Evolutionary conservation across 306 rosid species (phyloP).

Genomic region (Myrica gale): DNA sequence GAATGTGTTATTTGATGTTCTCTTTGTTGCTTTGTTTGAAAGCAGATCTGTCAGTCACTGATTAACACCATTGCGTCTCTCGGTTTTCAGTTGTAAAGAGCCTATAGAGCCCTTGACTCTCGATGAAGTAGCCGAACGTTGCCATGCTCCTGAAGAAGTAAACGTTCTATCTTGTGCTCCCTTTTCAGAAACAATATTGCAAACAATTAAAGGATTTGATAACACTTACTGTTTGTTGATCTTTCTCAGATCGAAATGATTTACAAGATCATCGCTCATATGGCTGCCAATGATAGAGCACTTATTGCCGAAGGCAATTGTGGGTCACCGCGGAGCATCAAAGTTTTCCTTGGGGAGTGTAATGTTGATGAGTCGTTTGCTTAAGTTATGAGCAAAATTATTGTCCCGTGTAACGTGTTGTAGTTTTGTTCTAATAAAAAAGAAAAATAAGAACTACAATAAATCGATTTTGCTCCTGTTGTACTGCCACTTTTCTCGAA

Average conservation of each 20-base stretch:
- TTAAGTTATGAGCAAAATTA: slow-evolving; percentile 25
- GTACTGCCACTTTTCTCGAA: slow-evolving; percentile 23
- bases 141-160: slow-evolving; percentile 83
- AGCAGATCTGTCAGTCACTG: background rate
- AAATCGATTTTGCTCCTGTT: slow-evolving; percentile 21
- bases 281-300: slow-evolving; percentile 93
- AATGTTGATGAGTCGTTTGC: slow-evolving; percentile 57
- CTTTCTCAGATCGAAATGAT: slow-evolving; percentile 78
- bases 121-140: slow-evolving; percentile 57
- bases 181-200: slow-evolving; percentile 3
- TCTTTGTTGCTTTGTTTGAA: background rate
- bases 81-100: slow-evolving; percentile 44
- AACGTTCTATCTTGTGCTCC: background rate
- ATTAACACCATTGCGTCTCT: background rate
- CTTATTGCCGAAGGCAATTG: slow-evolving; percentile 85
- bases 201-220: slow-evolving; percentile 6
- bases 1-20: too few relatives aligned
- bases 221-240: background rate
- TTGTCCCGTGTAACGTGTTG: background rate
- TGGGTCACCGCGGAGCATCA: slow-evolving; percentile 87
- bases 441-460: slow-evolving; percentile 25
- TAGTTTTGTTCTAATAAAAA: slow-evolving; percentile 6
- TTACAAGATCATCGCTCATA: slow-evolving; percentile 77
- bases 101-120: slow-evolving; percentile 60
- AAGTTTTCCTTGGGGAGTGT: slow-evolving; percentile 79